These are phyloP conservation scores for Penicillium canescens DNA, from an alignment of 495 filamentous ascomycete genomes.

Conservation along the genomic window DNA sequence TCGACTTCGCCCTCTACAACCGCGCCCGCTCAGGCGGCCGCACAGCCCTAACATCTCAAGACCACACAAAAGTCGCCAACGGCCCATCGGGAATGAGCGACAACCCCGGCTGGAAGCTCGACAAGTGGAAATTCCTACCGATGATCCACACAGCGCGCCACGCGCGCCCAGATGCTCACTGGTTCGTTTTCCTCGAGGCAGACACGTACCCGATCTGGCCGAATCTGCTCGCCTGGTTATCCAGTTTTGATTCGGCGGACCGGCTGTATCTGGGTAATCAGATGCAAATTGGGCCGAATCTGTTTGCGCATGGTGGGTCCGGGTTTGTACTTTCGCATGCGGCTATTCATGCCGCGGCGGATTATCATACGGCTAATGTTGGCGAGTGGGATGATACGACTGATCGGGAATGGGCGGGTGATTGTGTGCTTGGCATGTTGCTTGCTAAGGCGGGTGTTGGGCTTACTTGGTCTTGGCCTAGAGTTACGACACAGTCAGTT, in stretches of 20 bases:
- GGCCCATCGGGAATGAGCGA: slow-evolving; percentile 33
- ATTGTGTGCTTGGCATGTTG: slow-evolving; percentile 47
- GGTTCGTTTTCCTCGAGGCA: slow-evolving; percentile 70
- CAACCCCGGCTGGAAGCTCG: slow-evolving; percentile 61
- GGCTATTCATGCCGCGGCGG: slow-evolving; percentile 30
- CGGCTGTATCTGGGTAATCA: slow-evolving; percentile 57
- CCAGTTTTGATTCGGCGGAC: slow-evolving; percentile 44
- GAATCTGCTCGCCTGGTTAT: slow-evolving; percentile 59
- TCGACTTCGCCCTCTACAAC: slow-evolving; percentile 48
- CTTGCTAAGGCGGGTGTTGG: slow-evolving; percentile 34
- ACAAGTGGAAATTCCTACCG: slow-evolving; percentile 73
- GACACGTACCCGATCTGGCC: slow-evolving; percentile 69
- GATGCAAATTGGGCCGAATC: slow-evolving; percentile 42
- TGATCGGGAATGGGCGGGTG: slow-evolving; percentile 37
- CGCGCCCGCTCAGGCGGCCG: slow-evolving; percentile 37
- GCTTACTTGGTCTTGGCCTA: slow-evolving; percentile 39
- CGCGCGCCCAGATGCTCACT: slow-evolving; percentile 52
- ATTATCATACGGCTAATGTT: slow-evolving; percentile 12
- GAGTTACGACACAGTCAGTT: slow-evolving; percentile 30
- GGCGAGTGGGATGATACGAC: slow-evolving; percentile 33
- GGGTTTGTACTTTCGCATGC: slow-evolving; percentile 56
- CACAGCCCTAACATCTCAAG: slow-evolving; percentile 27
- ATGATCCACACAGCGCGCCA: slow-evolving; percentile 59
- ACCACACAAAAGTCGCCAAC: slow-evolving; percentile 33
- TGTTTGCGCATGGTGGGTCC: slow-evolving; percentile 67